A percentile compares a stretch with the other conserved stretches of the same genome.
Evolutionary conservation across 192 early-diverging fungal species (phyloP).

Genomic region (Podila verticillata): DNA sequence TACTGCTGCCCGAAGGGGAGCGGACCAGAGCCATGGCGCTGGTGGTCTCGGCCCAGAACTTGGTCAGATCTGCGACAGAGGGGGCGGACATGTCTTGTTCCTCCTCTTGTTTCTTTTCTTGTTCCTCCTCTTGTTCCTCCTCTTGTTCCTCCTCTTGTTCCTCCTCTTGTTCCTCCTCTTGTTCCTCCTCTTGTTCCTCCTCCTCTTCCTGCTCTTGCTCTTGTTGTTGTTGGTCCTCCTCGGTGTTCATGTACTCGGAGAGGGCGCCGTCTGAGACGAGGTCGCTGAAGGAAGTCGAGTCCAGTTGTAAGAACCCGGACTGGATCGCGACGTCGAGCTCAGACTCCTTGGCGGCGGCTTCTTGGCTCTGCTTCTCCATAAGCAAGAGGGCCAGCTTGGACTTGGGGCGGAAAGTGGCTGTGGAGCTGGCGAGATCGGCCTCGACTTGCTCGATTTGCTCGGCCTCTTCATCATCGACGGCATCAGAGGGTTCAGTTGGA

Average conservation of each 20-base stretch:
- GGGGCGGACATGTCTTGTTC: background rate
- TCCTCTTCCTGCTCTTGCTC: no score
- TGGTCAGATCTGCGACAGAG: conserved; percentile 19
- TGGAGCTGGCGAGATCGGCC: conserved; percentile 3
- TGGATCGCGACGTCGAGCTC: background rate
- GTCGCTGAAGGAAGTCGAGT: background rate
- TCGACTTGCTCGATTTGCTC: background rate
- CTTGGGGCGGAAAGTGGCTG: conserved; percentile 29
- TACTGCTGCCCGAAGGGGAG: background rate
- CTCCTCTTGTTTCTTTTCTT: background rate
- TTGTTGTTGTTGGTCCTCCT: background rate
- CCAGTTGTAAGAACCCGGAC: background rate
- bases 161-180: background rate
- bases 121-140: background rate
- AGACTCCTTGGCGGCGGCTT: background rate
- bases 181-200: conserved; percentile 1
- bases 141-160: background rate
- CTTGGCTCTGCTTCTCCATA: conserved; percentile 14
- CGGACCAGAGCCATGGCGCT: background rate
- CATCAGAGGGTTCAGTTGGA: conserved; percentile 5
- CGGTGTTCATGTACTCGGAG: background rate
- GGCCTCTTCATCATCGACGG: background rate
- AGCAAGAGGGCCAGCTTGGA: conserved; percentile 11
- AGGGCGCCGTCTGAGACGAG: background rate
- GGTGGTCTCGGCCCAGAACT: conserved; percentile 34